These are phyloP conservation scores for Candida loeiensis DNA, from an alignment of 805 yeast species.

Conservation along the genomic window DNA sequence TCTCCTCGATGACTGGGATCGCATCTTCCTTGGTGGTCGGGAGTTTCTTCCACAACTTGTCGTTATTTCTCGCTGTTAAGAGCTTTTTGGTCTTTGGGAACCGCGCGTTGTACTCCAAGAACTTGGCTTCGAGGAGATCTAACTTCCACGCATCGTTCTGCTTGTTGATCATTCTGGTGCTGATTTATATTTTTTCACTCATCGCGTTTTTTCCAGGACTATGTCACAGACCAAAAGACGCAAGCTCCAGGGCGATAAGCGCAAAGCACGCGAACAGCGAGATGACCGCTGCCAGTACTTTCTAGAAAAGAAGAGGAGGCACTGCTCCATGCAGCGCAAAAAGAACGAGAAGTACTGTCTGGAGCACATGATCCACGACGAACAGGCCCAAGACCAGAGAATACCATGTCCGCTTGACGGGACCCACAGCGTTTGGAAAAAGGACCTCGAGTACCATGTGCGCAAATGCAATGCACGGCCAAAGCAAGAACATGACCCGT, in stretches of 20 bases:
- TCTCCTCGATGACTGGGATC: conserved; percentile 37
- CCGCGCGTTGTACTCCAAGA: conserved; percentile 41
- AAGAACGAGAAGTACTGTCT: conserved; percentile 52
- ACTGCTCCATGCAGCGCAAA: conserved; percentile 60
- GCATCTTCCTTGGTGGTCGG: conserved; percentile 45
- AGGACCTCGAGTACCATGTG: conserved; percentile 53
- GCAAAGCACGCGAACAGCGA: neutral
- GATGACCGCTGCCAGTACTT: conserved; percentile 41
- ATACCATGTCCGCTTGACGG: conserved; percentile 77
- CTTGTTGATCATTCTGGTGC: conserved; percentile 19
- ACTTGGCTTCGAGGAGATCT: conserved; percentile 54
- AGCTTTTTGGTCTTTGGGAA: conserved; percentile 47
- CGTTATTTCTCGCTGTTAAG: conserved; percentile 42
- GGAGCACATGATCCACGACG: conserved; percentile 46
- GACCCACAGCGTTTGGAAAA: conserved; percentile 67
- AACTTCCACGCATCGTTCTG: conserved; percentile 49
- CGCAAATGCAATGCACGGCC: conserved; percentile 55
- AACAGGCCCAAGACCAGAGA: conserved; percentile 28
- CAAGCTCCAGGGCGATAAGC: conserved; percentile 3
- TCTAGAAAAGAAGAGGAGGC: conserved; percentile 48
- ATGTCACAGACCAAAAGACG: conserved; percentile 11
- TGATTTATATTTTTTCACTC: conserved; percentile 6
- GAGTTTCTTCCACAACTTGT: conserved; percentile 38
- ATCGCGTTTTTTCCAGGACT: conserved; percentile 7
- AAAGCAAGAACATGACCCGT: conserved; percentile 37